These are phyloP conservation scores for Tylopilus balloui DNA, from an alignment of 768 basidiomycete genomes.

Conservation along the genomic window DNA sequence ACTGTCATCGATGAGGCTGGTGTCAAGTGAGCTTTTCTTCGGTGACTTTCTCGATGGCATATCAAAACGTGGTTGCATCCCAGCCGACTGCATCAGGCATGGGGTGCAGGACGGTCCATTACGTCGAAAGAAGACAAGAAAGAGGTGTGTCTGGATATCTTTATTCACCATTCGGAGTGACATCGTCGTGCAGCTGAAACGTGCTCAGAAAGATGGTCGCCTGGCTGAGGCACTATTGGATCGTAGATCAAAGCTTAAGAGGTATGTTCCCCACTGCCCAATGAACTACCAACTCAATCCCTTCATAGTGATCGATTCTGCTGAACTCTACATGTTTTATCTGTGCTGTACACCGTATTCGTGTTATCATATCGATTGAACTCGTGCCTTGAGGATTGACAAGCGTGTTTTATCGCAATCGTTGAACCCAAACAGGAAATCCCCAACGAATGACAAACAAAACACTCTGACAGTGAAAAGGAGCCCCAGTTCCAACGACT, in stretches of 20 bases:
- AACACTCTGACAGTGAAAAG: slow-evolving; percentile 1
- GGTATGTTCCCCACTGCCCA: slow-evolving; percentile 38
- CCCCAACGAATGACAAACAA: slow-evolving; percentile 7
- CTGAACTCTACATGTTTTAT: slow-evolving; percentile 22
- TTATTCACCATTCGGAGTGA: slow-evolving; percentile 3
- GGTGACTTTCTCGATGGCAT: background rate
- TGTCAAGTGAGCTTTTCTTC: slow-evolving; percentile 57
- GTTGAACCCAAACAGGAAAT: slow-evolving; percentile 2
- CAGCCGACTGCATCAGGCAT: slow-evolving; percentile 73
- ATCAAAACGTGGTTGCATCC: slow-evolving; percentile 4
- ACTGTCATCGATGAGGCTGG: slow-evolving; percentile 64
- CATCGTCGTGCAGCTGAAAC: slow-evolving; percentile 55
- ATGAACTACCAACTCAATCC: slow-evolving; percentile 3
- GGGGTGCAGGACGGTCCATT: slow-evolving; percentile 77
- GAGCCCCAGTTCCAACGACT: too few relatives aligned
- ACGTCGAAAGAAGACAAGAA: slow-evolving; percentile 67
- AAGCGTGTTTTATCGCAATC: background rate
- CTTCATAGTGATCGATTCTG: slow-evolving; percentile 43
- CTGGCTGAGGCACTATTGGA: slow-evolving; percentile 77
- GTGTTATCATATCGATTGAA: slow-evolving; percentile 19
- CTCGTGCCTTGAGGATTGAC: slow-evolving; percentile 3
- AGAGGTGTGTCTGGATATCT: slow-evolving; percentile 45
- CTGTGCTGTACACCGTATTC: slow-evolving; percentile 10
- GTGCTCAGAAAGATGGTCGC: slow-evolving; percentile 74
- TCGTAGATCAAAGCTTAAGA: slow-evolving; percentile 78